Base-by-base conservation (phyloP, 192 early-diverging fungal species). In the Phlyctochytrium arcticum region DNA sequence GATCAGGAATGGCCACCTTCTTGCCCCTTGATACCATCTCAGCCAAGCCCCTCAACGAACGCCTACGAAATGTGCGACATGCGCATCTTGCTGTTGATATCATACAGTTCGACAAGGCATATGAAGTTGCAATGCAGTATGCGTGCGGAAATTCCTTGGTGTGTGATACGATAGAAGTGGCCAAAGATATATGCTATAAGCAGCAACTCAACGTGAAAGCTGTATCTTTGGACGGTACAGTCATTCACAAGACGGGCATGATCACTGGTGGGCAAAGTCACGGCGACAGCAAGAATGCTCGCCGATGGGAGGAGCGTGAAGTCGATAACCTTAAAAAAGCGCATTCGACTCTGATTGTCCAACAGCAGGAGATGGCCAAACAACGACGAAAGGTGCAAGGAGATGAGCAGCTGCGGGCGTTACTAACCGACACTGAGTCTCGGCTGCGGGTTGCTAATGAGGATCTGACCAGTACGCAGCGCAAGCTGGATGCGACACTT, bases 181-280 rank as follows among this genome's bases (percentile, higher is more conserved):
- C 98, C 12, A 87, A 87, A 64, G 67, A 92, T 23, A 82, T 98
- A 27, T 91, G 89, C 57, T 99, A 91, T 71, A 88, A 95, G 31
- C 82, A 91, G 29, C 87, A 93, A 49, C 89, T 95, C 54, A 93
- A 97, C 75, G 87, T 82, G 83, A 72, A 57, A 83, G 87, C 90
- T 36, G 94, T 98, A 4, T 87, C 91, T 1, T 76, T 98, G 67
- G 96, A 98, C 67, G 96, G 96, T 30, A 90, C 88, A 1, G 82
- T 98, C 23, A 92, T 99, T 66, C 95, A 98, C 74, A 94, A 92
- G 63, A 94, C 86, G 51, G 98, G 98, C 30, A 76, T 97, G 68
- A 98, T 99, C 46, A 98, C 96, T 3, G 98, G 80, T 19, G 82
- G 84, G 1, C 57, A 72, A 47, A 71, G 75, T 48, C 67, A 75